Evolutionary conservation across 805 yeast genomes (phyloP), one percentile per base, ranked within the genome.

Genomic region (Yarrowia divulgata): DNA sequence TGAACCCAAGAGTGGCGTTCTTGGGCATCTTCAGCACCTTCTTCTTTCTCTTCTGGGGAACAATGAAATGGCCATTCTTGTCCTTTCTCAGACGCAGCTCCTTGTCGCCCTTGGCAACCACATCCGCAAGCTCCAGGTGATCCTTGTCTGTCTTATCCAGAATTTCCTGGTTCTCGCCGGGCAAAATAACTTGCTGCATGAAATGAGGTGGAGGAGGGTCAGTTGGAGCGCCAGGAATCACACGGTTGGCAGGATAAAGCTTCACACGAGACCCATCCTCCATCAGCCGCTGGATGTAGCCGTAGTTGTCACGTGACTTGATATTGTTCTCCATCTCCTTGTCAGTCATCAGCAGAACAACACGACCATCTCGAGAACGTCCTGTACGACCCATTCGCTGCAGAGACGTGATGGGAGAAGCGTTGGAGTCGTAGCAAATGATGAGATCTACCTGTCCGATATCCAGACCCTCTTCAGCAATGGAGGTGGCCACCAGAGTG

Each of bases 371-470:
- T 73, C 97, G 82, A 75, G 92, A 91, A 79, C 99, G 88, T 19
- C 99, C 99, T 0, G 99, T 95, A 80, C 99, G 87, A 35, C 99
- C 99, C 96, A 95, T 92, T 73, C 99, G 81, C 77, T 95, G 99
- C 49, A 95, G 85, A 73, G 90, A 93, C 70, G 96, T 91, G 69
- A 95, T 94, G 0, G 98, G 98, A 55, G 97, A 91, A 37, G 93
- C 84, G 0, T 98, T 93, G 0, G 97, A 91, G 75, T 95, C 99
- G 78, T 87, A 95, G 76, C 97, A 93, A 8, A 95, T 84, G 73
- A 95, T 94, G 74, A 95, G 77, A 78, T 95, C 99, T 67, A 95
- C 99, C 77, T 96, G 98, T 40, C 99, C 99, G 73, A 95, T 96
- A 81, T 95, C 99, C 72, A 95, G 83, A 55, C 99, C 99, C 81